Evolutionary conservation across 495 filamentous ascomycete species (phyloP).

Genomic region (Penicillium simplicissimum): DNA sequence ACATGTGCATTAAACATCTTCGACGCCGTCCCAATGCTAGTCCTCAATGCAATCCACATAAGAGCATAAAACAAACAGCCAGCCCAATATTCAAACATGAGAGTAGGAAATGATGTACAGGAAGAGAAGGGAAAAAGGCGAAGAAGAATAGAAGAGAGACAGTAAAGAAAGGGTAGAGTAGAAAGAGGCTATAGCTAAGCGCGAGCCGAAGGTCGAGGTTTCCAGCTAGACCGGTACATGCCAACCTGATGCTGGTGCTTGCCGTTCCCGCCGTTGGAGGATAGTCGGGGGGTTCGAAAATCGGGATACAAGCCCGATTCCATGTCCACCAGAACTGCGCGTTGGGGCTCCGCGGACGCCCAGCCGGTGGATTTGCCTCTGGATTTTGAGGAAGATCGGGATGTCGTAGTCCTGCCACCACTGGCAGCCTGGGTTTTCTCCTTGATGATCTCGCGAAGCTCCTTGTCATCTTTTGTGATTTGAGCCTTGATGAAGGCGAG

Average conservation of each 20-base stretch:
- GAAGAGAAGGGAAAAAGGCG: conserved; percentile 3
- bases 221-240: conserved; percentile 40
- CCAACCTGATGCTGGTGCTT: conserved; percentile 32
- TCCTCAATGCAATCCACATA: conserved; percentile 18
- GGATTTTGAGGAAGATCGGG: conserved; percentile 20
- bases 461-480: conserved; percentile 72
- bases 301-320: conserved; percentile 40
- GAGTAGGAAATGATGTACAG: conserved; percentile 7
- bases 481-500: conserved; percentile 77
- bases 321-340: conserved; percentile 50
- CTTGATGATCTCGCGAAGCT: conserved; percentile 72
- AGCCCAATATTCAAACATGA: conserved; percentile 19
- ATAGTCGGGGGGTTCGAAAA: conserved; percentile 29
- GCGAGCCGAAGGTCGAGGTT: conserved; percentile 38
- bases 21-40: conserved; percentile 33
- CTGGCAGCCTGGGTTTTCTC: conserved; percentile 40
- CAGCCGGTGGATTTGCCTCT: conserved; percentile 26
- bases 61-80: conserved; percentile 21
- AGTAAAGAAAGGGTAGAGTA: conserved; percentile 2
- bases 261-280: conserved; percentile 22
- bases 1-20: conserved; percentile 8
- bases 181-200: conserved; percentile 21
- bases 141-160: conserved; percentile 2
- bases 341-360: conserved; percentile 41
- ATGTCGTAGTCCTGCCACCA: conserved; percentile 13